Percentiles rank a stretch among this genome's conserved stretches.
Evolutionary conservation across 163 green algal genomes (phyloP).

Genomic region (Trebouxia gelatinosa): DNA sequence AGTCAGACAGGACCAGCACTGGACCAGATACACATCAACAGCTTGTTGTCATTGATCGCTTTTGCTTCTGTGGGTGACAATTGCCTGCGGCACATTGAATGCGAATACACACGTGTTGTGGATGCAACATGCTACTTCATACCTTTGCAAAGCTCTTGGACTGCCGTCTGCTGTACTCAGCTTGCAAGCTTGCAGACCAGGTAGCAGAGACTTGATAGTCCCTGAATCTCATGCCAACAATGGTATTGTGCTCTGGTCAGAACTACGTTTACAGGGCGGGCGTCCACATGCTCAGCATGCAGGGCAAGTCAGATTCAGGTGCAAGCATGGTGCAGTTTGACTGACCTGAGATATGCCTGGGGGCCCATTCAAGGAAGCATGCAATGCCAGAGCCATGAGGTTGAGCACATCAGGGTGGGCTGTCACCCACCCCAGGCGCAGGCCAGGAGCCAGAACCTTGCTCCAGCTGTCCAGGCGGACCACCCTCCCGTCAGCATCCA

Average conservation of each 20-base stretch:
- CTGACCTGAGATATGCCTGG: conserved; percentile 5
- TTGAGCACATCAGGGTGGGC: conserved; percentile 45
- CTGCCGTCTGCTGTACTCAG: not conserved
- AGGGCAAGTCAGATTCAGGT: not conserved
- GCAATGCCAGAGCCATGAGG: conserved; percentile 27
- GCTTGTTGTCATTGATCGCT: not conserved
- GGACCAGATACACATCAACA: too few species aligned
- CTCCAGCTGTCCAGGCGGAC: conserved; percentile 75
- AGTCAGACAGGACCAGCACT: too few species aligned
- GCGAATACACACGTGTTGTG: too few species aligned
- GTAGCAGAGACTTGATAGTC: not conserved
- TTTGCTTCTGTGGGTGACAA: not conserved
- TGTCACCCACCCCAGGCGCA: conserved; percentile 73
- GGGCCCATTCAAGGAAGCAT: conserved; percentile 30
- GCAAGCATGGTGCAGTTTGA: not conserved
- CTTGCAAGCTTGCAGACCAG: not conserved
- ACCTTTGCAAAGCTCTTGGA: not conserved
- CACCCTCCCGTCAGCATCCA: conserved; percentile 56
- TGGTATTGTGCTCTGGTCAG: not conserved
- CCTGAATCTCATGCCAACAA: not conserved
- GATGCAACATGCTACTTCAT: not conserved
- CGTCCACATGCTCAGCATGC: too few species aligned
- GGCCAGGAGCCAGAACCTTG: conserved; percentile 56
- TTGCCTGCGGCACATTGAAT: not conserved
- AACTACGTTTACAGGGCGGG: not conserved